A percentile compares a stretch with the other conserved stretches of the same genome.
phyloP scores from a whole-genome alignment of 1,284 basidiomycete genomes.

The Caloboletus firmus region DNA sequence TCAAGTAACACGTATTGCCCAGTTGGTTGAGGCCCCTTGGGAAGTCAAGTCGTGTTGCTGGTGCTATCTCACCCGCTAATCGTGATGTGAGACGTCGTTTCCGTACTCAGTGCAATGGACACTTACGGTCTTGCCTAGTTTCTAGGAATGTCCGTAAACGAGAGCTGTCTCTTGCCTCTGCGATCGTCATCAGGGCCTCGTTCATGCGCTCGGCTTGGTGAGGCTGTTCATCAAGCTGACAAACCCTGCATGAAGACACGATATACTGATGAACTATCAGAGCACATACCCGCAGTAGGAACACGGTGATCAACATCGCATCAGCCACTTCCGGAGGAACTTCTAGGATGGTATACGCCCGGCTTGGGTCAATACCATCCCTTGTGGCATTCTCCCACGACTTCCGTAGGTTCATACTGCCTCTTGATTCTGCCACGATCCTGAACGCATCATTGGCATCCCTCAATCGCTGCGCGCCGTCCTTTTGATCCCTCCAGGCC shows the following conservation, averaged over 20 bases:
- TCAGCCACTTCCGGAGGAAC: slow-evolving; percentile 73
- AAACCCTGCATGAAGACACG: slow-evolving; percentile 8
- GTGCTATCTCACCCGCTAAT: slow-evolving; percentile 61
- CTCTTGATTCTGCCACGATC: slow-evolving; percentile 60
- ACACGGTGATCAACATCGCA: slow-evolving; percentile 72
- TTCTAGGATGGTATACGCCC: slow-evolving; percentile 74
- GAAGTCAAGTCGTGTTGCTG: slow-evolving; percentile 57
- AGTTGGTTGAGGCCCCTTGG: slow-evolving; percentile 90
- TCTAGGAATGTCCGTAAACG: slow-evolving; percentile 65
- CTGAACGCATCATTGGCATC: slow-evolving; percentile 64
- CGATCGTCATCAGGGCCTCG: slow-evolving; percentile 65
- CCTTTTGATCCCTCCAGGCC: slow-evolving; percentile 56
- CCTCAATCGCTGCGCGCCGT: slow-evolving; percentile 45
- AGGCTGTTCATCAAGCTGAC: slow-evolving; percentile 70
- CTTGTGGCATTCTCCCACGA: slow-evolving; percentile 56
- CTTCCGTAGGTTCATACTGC: slow-evolving; percentile 48
- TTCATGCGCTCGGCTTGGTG: slow-evolving; percentile 62
- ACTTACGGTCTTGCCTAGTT: slow-evolving; percentile 72
- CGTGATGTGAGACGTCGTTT: slow-evolving; percentile 6
- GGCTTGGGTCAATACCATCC: slow-evolving; percentile 64
- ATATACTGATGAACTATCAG: slow-evolving; percentile 3
- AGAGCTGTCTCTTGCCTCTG: slow-evolving; percentile 72
- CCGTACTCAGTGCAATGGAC: slow-evolving; percentile 1
- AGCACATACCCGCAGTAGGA: slow-evolving; percentile 64
- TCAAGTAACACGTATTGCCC: slow-evolving; percentile 92